Conservation (phyloP, 2,329 filamentous ascomycete species). For the Pyricularia sp. region DNA sequence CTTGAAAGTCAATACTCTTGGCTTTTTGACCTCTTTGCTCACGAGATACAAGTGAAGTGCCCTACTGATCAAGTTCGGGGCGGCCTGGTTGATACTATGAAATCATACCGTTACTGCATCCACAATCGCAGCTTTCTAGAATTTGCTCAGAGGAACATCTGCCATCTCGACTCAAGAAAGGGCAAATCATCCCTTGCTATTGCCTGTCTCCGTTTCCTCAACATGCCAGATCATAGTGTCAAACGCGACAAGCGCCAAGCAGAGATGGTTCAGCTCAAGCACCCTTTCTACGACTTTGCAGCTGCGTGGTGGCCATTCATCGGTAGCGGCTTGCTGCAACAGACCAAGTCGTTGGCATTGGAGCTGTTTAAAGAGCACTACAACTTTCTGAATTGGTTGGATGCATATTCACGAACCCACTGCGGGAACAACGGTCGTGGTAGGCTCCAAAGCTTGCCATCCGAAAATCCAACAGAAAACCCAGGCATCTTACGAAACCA, state of each 20-base stretch:
- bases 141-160: neutral
- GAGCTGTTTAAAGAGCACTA: neutral
- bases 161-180: neutral
- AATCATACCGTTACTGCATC: neutral
- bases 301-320: neutral
- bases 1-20: neutral
- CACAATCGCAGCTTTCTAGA: neutral
- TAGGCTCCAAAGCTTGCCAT: neutral
- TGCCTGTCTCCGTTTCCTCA: neutral
- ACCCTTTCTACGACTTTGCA: conserved; percentile 2
- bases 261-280: neutral
- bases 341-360: neutral
- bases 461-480: neutral
- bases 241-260: neutral
- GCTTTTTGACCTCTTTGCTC: neutral
- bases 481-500: neutral
- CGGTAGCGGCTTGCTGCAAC: neutral
- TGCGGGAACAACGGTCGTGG: neutral
- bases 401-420: neutral
- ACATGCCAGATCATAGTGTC: neutral
- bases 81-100: too few species aligned
- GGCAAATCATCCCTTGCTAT: neutral
- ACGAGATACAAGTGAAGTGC: neutral
- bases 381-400: neutral
- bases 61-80: neutral